Conservation (phyloP, 371 early-diverging fungal genomes). For the Mortierella sp. region DNA sequence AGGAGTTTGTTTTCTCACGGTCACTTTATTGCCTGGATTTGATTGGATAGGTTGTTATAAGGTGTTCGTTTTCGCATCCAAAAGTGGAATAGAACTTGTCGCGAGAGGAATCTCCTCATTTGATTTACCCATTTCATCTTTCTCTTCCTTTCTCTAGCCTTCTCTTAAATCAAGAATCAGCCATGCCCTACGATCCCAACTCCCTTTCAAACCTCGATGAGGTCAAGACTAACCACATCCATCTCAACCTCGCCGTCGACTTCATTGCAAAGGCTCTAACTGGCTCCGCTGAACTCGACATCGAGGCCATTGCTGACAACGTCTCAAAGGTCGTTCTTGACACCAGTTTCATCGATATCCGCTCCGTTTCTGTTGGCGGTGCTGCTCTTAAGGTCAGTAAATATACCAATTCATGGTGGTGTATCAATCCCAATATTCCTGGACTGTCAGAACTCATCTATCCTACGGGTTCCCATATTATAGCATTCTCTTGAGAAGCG, state of each 20-base stretch:
- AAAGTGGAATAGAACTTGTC: not conserved
- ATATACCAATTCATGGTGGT: not conserved
- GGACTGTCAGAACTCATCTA: not conserved
- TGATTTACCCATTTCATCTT: not conserved
- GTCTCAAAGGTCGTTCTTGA: conserved; percentile 83
- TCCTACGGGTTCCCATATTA: not conserved
- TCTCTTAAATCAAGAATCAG: conserved; percentile 5
- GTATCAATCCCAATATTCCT: not conserved
- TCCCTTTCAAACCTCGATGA: conserved; percentile 87
- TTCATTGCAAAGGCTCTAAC: conserved; percentile 77
- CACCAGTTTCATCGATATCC: conserved; percentile 76
- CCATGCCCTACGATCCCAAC: conserved; percentile 81
- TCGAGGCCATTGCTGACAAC: conserved; percentile 64
- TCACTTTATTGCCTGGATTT: not conserved
- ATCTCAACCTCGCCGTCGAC: conserved; percentile 81
- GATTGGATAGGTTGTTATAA: not conserved
- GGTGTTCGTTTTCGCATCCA: not conserved
- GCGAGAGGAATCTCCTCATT: not conserved
- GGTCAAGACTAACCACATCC: conserved; percentile 78
- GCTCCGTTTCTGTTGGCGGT: conserved; percentile 62
- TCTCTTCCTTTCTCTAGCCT: conserved; percentile 2
- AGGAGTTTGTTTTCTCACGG: not conserved
- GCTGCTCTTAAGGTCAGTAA: conserved; percentile 61
- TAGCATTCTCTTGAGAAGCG: conserved; percentile 71
- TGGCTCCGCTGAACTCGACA: conserved; percentile 77